Conservation (phyloP, 257 asterid genomes). For the Plantago ovata region DNA sequence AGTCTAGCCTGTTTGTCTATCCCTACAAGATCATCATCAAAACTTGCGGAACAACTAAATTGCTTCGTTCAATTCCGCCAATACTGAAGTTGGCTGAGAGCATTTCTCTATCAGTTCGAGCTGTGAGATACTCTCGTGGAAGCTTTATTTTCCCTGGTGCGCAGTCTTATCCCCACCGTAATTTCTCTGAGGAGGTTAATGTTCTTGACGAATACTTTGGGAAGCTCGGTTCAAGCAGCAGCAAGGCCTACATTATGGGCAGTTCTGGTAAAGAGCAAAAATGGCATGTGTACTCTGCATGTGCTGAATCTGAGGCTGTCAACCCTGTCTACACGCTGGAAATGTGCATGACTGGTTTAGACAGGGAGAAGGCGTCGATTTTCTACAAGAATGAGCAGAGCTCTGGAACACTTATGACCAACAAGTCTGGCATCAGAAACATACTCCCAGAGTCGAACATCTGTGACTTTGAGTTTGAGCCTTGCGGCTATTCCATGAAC, state of each 20-base stretch:
- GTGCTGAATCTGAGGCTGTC: constrained; percentile 14
- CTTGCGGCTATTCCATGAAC: constrained; percentile 44
- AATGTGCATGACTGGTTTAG: constrained; percentile 42
- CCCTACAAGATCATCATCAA: constrained; percentile 37
- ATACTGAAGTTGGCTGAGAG: constrained; percentile 28
- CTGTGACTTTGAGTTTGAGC: constrained; percentile 39
- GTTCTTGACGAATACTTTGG: constrained; percentile 33
- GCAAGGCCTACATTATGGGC: constrained; percentile 31
- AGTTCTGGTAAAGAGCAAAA: constrained; percentile 20
- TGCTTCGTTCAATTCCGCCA: constrained; percentile 33
- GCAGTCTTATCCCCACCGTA: constrained; percentile 34
- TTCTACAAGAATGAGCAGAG: constrained; percentile 30
- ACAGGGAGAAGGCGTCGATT: constrained; percentile 28
- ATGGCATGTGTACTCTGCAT: constrained; percentile 39
- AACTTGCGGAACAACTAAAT: constrained; percentile 39
- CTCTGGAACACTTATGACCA: constrained; percentile 31
- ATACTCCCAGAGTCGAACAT: constrained; percentile 32
- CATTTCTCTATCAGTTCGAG: constrained; percentile 25
- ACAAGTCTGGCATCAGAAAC: constrained; percentile 27
- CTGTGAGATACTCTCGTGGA: constrained; percentile 38
- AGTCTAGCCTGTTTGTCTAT: constrained; percentile 40
- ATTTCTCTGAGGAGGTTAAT: constrained; percentile 32
- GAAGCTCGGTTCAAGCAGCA: constrained; percentile 21
- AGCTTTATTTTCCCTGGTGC: constrained; percentile 39
- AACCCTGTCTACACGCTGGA: constrained; percentile 32